These are phyloP conservation scores for Myriosclerotinia scirpicola DNA, from an alignment of 2,329 filamentous ascomycete species.

Conservation along the genomic window DNA sequence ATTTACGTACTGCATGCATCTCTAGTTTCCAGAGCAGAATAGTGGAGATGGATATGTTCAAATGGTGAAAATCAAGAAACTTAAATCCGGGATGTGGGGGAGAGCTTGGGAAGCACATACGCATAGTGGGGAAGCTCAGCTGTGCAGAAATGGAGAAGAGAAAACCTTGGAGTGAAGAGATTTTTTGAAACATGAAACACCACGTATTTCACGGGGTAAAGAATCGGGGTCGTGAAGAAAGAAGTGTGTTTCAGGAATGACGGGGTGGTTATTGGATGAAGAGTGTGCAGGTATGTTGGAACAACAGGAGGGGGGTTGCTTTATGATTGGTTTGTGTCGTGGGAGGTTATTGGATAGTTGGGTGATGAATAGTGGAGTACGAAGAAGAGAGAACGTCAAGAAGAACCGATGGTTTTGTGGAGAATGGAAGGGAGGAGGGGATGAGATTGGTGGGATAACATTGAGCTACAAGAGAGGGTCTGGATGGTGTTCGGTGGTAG, in stretches of 20 bases:
- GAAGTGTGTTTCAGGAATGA: constrained; percentile 5
- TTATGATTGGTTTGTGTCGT: not conserved
- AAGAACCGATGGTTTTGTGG: constrained; percentile 1
- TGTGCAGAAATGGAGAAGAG: not conserved
- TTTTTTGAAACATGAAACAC: constrained; percentile 20
- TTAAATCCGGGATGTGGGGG: constrained; percentile 3
- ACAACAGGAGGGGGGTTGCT: not conserved
- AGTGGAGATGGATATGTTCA: not conserved
- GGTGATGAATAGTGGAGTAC: not conserved
- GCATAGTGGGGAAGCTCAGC: not conserved
- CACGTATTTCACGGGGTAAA: constrained; percentile 18
- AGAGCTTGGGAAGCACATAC: too few species aligned
- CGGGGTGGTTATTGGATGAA: constrained; percentile 7
- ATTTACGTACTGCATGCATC: not conserved
- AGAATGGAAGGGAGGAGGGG: constrained; percentile 2
- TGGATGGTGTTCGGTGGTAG: not conserved
- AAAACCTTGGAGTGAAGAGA: constrained; percentile 1
- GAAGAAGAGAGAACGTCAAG: not conserved
- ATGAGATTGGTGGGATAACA: not conserved
- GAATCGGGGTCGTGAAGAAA: not conserved
- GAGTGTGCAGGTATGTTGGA: not conserved
- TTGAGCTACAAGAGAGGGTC: not conserved
- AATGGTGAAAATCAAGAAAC: not conserved
- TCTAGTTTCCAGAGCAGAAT: constrained; percentile 5
- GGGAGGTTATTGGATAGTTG: not conserved